Evolutionary conservation across 805 yeast species (phyloP).

Genomic region (Schizosaccharomyces octosporus): DNA sequence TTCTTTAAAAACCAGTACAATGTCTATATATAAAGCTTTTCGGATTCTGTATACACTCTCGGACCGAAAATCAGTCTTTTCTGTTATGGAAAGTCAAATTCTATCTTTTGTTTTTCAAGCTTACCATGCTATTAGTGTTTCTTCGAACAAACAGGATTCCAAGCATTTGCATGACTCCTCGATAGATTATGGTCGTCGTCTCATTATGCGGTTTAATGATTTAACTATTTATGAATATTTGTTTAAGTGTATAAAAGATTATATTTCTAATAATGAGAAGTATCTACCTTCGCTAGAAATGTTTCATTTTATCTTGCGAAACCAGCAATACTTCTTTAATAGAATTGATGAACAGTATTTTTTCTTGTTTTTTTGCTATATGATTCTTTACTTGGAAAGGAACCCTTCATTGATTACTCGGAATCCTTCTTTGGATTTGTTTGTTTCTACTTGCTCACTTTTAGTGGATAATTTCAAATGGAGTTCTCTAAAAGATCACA

Average conservation of each 20-base stretch:
- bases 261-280: background rate
- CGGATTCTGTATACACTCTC: conserved; percentile 31
- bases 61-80: conserved; percentile 18
- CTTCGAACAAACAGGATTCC: background rate
- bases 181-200: background rate
- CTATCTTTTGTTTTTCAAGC: background rate
- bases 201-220: background rate
- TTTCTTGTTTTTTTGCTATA: too few relatives aligned
- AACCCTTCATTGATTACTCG: too few relatives aligned
- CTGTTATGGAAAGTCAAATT: background rate
- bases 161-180: background rate
- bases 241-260: background rate
- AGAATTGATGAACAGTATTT: too few relatives aligned
- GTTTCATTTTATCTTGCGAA: background rate
- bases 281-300: background rate
- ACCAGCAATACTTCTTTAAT: background rate
- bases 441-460: background rate
- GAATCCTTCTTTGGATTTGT: too few relatives aligned
- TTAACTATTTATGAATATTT: background rate
- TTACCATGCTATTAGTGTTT: background rate
- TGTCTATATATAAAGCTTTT: conserved; percentile 6
- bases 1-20: conserved; percentile 5
- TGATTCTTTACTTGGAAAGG: too few relatives aligned
- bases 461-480: background rate
- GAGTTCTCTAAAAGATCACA: background rate